Evolutionary conservation across 352 stramenopile species (phyloP).

Genomic region (Globisporangium cederbergense): DNA sequence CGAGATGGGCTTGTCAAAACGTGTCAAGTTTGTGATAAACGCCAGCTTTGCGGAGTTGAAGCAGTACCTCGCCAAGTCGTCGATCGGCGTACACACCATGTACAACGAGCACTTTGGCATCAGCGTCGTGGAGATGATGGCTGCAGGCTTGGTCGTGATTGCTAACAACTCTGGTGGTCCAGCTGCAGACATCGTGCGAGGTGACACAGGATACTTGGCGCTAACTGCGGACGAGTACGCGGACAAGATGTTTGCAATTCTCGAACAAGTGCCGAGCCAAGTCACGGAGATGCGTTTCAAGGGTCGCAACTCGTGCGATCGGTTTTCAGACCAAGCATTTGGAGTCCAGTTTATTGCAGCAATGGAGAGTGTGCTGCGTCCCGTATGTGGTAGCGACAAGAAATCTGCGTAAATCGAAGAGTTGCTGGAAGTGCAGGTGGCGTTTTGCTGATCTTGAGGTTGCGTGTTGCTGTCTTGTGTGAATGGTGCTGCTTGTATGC

Average conservation of each 20-base stretch:
- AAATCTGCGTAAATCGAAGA: conserved; percentile 1
- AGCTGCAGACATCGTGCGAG: conserved; percentile 90
- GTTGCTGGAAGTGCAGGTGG: not conserved
- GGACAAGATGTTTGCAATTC: conserved; percentile 58
- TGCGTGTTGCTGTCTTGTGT: not conserved
- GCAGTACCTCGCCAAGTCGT: conserved; percentile 74
- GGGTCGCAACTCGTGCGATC: conserved; percentile 42
- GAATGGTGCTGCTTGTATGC: not conserved
- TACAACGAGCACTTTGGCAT: conserved; percentile 99
- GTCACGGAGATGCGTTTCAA: conserved; percentile 35
- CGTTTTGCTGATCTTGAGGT: not conserved
- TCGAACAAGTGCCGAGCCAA: conserved; percentile 34
- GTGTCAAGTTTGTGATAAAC: conserved; percentile 95
- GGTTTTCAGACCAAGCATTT: conserved; percentile 79
- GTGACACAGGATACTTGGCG: conserved; percentile 78
- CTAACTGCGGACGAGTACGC: conserved; percentile 88
- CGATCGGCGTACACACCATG: conserved; percentile 99
- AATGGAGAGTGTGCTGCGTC: conserved; percentile 27
- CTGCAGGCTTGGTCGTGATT: conserved; percentile 93
- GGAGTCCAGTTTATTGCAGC: conserved; percentile 56
- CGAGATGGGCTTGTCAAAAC: conserved; percentile 67
- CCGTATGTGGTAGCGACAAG: conserved; percentile 6
- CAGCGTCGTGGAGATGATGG: conserved; percentile 99
- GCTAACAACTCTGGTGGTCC: conserved; percentile 98
- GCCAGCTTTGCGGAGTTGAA: conserved; percentile 92